Evolutionary conservation across 805 yeast species (phyloP).

Genomic region (Blastobotrys chiropterorum): DNA sequence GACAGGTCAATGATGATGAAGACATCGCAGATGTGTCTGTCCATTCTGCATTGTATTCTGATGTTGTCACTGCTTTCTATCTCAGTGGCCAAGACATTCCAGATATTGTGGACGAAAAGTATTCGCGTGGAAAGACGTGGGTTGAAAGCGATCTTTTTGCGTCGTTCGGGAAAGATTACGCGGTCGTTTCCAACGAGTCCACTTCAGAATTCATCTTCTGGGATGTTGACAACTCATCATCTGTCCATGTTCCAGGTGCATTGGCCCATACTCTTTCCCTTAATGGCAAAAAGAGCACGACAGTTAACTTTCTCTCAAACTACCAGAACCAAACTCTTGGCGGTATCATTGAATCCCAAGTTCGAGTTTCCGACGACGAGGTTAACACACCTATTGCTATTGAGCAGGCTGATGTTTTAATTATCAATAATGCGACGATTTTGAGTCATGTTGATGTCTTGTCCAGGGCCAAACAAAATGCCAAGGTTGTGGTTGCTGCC

Average conservation of each 20-base stretch:
- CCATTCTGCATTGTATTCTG: slow-evolving; percentile 53
- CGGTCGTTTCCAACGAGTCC: slow-evolving; percentile 28
- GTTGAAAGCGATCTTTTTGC: slow-evolving; percentile 16
- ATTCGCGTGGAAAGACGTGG: slow-evolving; percentile 21
- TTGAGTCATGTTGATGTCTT: slow-evolving; percentile 56
- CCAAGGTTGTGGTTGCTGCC: slow-evolving; percentile 42
- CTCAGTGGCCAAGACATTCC: slow-evolving; percentile 19
- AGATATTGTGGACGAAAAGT: slow-evolving; percentile 30
- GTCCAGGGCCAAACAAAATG: slow-evolving; percentile 51
- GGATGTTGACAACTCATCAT: slow-evolving; percentile 57
- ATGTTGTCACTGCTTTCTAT: slow-evolving; percentile 55
- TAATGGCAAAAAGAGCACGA: slow-evolving; percentile 40
- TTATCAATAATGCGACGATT: slow-evolving; percentile 56
- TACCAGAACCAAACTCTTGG: slow-evolving; percentile 69
- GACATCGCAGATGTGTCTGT: slow-evolving; percentile 27
- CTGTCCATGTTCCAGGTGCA: slow-evolving; percentile 52
- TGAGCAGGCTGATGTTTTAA: slow-evolving; percentile 56
- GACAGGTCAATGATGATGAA: slow-evolving; percentile 41
- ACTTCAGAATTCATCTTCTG: slow-evolving; percentile 45
- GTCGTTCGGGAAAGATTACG: slow-evolving; percentile 18
- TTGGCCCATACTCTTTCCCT: slow-evolving; percentile 66
- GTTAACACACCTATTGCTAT: slow-evolving; percentile 29
- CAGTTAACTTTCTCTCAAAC: slow-evolving; percentile 52
- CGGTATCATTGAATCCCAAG: slow-evolving; percentile 61
- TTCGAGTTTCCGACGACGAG: slow-evolving; percentile 43